Conservation (phyloP, 768 basidiomycete species). For the Coprinopsis strossmayeri region DNA sequence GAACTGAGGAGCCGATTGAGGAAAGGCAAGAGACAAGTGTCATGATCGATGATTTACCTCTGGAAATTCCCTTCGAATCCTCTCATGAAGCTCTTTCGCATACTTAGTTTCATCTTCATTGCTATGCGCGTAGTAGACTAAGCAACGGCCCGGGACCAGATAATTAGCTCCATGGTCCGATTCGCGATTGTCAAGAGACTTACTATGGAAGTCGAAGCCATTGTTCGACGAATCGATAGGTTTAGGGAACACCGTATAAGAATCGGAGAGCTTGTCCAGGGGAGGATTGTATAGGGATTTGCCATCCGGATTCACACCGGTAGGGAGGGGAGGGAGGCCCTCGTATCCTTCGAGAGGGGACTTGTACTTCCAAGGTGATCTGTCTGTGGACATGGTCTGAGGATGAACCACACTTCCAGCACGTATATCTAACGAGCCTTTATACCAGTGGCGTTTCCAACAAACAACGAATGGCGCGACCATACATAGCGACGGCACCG, state of each 20-base stretch:
- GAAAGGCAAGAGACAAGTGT: not conserved
- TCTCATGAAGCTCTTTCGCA: constrained; percentile 51
- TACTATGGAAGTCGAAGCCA: constrained; percentile 72
- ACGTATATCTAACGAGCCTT: too few relatives aligned
- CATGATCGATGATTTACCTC: constrained; percentile 34
- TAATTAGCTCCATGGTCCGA: too few relatives aligned
- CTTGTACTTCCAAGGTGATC: constrained; percentile 16
- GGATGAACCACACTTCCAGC: too few relatives aligned
- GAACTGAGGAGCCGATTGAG: constrained; percentile 30
- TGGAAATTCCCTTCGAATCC: constrained; percentile 58
- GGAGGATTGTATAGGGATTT: constrained; percentile 50
- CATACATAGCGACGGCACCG: too few relatives aligned
- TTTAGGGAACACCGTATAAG: constrained; percentile 48
- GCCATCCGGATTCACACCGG: constrained; percentile 42
- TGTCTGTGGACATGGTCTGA: too few relatives aligned
- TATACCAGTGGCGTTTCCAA: too few relatives aligned
- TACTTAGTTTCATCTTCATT: constrained; percentile 36
- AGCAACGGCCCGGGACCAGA: too few relatives aligned
- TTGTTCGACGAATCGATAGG: constrained; percentile 49
- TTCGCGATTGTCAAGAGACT: too few relatives aligned
- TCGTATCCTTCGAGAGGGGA: constrained; percentile 34
- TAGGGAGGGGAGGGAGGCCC: constrained; percentile 35
- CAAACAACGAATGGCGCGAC: too few relatives aligned
- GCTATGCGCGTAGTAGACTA: constrained; percentile 59
- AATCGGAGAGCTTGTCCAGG: constrained; percentile 32